Conservation (phyloP, 202 grass and related monocot species). For the Brachypodium distachyon region DNA sequence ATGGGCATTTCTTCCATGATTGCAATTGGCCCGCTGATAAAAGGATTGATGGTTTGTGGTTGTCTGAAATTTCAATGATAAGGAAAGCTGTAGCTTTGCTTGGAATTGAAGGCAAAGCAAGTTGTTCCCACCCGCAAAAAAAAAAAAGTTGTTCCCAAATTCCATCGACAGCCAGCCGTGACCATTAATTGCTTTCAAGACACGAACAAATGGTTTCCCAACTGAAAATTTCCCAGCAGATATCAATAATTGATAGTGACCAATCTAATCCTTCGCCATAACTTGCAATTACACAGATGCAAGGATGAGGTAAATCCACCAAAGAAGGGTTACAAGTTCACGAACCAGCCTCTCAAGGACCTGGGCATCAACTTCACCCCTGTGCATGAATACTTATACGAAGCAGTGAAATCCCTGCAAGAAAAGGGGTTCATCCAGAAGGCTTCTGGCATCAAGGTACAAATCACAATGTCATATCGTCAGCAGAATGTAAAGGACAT, state of each 20-base stretch:
- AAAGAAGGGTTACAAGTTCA: constrained; percentile 69
- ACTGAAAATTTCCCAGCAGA: neutral
- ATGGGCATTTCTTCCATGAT: too few species aligned
- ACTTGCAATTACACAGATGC: constrained; percentile 32
- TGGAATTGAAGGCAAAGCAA: neutral
- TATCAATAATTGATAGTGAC: neutral
- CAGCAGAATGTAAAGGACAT: too few species aligned
- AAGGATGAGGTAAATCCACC: constrained; percentile 57
- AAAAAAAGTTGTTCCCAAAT: neutral
- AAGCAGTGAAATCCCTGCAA: constrained; percentile 59
- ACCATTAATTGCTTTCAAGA: too few species aligned
- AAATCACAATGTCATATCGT: neutral
- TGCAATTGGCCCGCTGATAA: neutral
- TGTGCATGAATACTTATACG: constrained; percentile 45
- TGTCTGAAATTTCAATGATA: neutral
- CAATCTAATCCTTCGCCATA: neutral
- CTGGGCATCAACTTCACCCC: constrained; percentile 60
- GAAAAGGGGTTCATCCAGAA: constrained; percentile 59
- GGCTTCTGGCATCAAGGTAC: constrained; percentile 21
- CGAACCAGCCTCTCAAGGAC: constrained; percentile 66
- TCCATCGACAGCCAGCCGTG: too few species aligned
- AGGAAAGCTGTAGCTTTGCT: neutral
- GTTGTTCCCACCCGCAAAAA: neutral
- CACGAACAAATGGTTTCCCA: neutral
- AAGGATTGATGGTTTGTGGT: neutral